phyloP scores from a whole-genome alignment of 73 alveolate genomes.

The Tetrahymena malaccensis region DNA sequence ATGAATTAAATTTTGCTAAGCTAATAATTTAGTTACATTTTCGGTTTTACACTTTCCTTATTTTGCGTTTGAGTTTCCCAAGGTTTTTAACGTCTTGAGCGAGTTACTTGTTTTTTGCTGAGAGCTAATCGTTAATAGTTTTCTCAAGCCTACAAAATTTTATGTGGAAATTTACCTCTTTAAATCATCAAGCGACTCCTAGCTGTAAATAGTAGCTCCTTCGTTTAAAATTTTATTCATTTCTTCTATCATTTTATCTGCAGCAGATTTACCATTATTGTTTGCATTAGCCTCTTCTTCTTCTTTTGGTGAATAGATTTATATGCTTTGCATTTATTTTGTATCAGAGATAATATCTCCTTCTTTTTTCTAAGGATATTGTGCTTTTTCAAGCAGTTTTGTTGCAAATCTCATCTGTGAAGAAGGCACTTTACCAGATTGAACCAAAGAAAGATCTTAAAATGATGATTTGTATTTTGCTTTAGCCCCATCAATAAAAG shows the following conservation, averaged over 20 bases:
- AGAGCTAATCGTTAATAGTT: not conserved
- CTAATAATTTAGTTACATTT: not conserved
- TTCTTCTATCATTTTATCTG: not conserved
- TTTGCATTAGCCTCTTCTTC: not conserved
- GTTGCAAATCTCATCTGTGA: not conserved
- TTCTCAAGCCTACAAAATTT: not conserved
- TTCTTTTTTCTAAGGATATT: not conserved
- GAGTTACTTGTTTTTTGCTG: not conserved
- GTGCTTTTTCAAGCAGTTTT: not conserved
- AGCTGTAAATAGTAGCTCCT: not conserved
- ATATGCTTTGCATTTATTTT: not conserved
- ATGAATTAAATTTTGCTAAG: not conserved
- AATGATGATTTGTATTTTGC: not conserved
- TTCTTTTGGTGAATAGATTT: not conserved
- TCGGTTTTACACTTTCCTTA: not conserved
- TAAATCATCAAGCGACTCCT: not conserved
- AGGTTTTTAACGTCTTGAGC: not conserved
- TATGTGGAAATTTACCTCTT: not conserved
- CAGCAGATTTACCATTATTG: not conserved
- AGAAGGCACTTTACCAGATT: not conserved
- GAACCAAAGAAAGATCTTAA: not conserved
- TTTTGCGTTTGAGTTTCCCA: not conserved
- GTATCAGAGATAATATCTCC: not conserved
- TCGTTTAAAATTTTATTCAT: not conserved
- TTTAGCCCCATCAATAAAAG: not conserved